These are phyloP conservation scores for Penicillium sp. DNA, from an alignment of 2,329 filamentous ascomycete species.

Conservation along the genomic window DNA sequence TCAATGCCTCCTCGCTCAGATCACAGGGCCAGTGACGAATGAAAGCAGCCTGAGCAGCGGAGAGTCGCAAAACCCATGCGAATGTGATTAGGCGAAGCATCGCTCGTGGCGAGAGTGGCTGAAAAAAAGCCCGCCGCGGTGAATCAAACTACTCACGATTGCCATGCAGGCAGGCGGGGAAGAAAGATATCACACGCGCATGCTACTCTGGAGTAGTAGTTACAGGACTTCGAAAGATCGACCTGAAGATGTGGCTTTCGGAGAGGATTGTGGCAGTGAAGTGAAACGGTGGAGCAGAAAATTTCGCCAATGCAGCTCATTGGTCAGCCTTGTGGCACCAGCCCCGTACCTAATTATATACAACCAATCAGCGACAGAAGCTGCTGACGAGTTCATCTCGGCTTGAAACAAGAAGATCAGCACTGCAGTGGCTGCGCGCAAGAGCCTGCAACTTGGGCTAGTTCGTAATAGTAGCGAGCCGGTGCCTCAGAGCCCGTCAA, in stretches of 20 bases:
- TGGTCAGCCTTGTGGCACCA: neutral
- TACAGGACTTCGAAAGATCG: no score
- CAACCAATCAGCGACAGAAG: no score
- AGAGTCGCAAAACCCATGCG: neutral
- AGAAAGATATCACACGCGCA: neutral
- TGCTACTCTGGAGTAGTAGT: no score
- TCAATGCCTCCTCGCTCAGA: neutral
- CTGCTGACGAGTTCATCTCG: no score
- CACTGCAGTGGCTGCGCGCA: no score
- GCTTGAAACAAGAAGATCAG: no score
- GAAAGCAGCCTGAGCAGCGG: neutral
- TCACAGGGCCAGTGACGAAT: neutral
- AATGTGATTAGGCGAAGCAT: neutral
- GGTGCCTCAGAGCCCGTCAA: no score
- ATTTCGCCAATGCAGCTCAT: neutral
- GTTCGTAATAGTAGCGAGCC: no score
- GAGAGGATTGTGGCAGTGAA: neutral
- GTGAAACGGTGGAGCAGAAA: neutral
- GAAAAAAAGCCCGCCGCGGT: neutral
- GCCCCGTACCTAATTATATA: no score
- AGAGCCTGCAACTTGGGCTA: no score
- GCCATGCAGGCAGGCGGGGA: neutral
- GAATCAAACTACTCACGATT: neutral
- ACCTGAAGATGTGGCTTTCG: neutral
- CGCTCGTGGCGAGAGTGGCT: neutral